Evolutionary conservation across 2,329 filamentous ascomycete genomes (phyloP), one percentile per base, ranked within the genome.

Genomic region (Colletotrichum navitas): DNA sequence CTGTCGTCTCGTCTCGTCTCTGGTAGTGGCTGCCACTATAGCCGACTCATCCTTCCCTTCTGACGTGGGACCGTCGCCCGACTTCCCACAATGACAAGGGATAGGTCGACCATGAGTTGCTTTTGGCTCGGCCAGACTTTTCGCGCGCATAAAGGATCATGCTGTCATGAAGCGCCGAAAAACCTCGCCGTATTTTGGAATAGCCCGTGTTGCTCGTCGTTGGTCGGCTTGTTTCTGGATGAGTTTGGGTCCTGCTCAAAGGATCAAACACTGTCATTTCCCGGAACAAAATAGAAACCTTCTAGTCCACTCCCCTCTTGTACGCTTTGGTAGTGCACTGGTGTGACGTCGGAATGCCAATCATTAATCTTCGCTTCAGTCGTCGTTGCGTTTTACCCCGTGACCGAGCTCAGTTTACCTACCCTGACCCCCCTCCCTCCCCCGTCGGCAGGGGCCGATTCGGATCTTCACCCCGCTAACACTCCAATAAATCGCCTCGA

Each of bases 301-400:
- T 16, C 21, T 41, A 36, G 12, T 39, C 45, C 43, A n/a, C 43
- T 18, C 52, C 65, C 26, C 36, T 59, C n/a, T 54, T 55, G 47
- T 70, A 66, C 32, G 16, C 24, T 29, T 36, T 43, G 29, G 29
- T 51, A 45, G 26, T 54, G 34, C 16, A 24, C 41, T 26, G 34
- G 55, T 39, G 68, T 62, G 14, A n/a, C 52, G 29, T 60, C 45
- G 52, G 43, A 71, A 71, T 71, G 52, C 43, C 49, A 54, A 62
- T 63, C 64, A 34, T 52, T 41, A 43, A 63, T 47, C 58, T 45
- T 49, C 45, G 32, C 36, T 54, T 47, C 55, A 45, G 49, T 62
- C 49, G 67, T 34, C 45, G 65, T 63, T 24, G 2, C 29, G 16
- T 68, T 60, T 41, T 60, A 39, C 26, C 63, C 68, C 45, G 54